Percentiles rank a stretch among this genome's conserved stretches.
Conservation (phyloP, 768 basidiomycete species). For the Cubamyces lactineus region DNA sequence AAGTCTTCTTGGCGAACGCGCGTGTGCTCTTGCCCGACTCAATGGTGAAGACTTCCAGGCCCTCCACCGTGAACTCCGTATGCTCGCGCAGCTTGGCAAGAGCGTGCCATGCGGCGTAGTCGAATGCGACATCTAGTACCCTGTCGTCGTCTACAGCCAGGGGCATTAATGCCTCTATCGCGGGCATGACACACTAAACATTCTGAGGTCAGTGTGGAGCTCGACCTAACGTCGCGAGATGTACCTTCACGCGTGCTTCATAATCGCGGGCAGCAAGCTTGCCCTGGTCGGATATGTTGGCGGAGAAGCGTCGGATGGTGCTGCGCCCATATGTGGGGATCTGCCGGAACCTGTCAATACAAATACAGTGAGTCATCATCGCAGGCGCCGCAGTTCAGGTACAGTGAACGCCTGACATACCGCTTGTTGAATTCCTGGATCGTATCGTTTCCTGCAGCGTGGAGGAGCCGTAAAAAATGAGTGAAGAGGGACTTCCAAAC, state of each 20-base stretch:
- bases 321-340: background rate
- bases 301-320: background rate
- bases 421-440: slow-evolving; percentile 23
- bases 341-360: background rate
- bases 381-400: too few species aligned
- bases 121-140: background rate
- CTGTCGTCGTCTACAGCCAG: background rate
- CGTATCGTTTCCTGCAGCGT: slow-evolving; percentile 4
- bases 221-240: too few species aligned
- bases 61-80: background rate
- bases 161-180: too few species aligned
- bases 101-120: background rate
- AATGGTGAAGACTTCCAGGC: background rate
- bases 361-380: too few species aligned
- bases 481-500: slow-evolving; percentile 36
- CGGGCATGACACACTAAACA: too few species aligned
- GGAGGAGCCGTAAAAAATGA: slow-evolving; percentile 33
- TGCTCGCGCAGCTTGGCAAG: background rate
- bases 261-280: slow-evolving; percentile 2
- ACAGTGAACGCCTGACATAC: slow-evolving; percentile 8
- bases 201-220: too few species aligned
- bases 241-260: background rate
- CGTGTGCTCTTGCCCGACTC: background rate
- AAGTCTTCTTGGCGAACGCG: background rate
- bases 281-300: background rate